Evolutionary conservation across 495 filamentous ascomycete species (phyloP).

Genomic region (Amphirosellinia nigrospora): DNA sequence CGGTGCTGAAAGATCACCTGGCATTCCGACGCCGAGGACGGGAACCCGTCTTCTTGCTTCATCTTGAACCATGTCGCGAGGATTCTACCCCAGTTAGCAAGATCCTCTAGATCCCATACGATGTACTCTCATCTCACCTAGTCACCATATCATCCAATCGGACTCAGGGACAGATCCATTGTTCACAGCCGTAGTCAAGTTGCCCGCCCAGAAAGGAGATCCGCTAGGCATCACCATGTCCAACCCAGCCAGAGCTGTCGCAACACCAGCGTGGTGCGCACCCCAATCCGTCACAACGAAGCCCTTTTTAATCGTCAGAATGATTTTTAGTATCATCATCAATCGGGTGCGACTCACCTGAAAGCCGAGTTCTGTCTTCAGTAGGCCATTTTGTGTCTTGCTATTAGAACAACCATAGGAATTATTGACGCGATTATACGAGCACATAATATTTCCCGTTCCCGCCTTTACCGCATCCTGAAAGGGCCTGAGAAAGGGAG

Average conservation of each 20-base stretch:
- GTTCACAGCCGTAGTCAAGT: conserved; percentile 38
- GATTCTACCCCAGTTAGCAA: conserved; percentile 54
- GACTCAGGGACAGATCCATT: conserved; percentile 47
- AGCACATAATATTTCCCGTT: conserved; percentile 70
- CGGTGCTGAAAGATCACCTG: conserved; percentile 57
- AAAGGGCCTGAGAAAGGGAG: conserved; percentile 58
- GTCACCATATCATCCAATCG: conserved; percentile 55
- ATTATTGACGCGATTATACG: conserved; percentile 71
- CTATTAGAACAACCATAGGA: conserved; percentile 70
- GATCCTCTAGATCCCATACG: neutral
- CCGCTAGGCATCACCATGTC: conserved; percentile 59
- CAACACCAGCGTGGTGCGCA: conserved; percentile 53
- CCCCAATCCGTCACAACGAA: conserved; percentile 58
- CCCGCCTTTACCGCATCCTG: conserved; percentile 68
- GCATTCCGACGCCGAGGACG: conserved; percentile 52
- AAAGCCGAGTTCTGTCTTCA: conserved; percentile 71
- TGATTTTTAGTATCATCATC: conserved; percentile 36
- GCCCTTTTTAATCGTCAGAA: conserved; percentile 43
- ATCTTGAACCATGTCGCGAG: conserved; percentile 63
- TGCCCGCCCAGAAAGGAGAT: conserved; percentile 46
- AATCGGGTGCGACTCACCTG: conserved; percentile 54
- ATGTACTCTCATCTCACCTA: conserved; percentile 37
- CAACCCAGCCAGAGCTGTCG: conserved; percentile 51
- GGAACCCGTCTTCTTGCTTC: conserved; percentile 60
- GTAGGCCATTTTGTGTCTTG: conserved; percentile 63